Base-by-base conservation (phyloP, 495 filamentous ascomycete species). In the Talaromyces liani region DNA sequence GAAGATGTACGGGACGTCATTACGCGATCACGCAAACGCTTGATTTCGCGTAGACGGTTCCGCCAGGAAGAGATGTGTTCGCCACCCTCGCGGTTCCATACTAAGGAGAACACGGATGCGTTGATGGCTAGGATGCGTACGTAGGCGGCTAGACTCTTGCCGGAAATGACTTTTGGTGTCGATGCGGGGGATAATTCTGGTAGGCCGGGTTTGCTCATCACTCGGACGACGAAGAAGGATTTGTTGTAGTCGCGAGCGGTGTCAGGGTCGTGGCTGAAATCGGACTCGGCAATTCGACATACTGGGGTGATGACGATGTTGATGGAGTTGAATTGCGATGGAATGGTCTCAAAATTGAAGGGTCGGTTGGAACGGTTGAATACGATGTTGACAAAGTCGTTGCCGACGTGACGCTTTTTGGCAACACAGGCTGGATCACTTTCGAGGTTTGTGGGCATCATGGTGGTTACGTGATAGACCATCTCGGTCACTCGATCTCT, bases 321-420 rank as follows among this genome's bases (percentile, higher is more conserved):
- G 74, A 98, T 91, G 65, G 87, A 94, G 72, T 97, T 97, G 79
- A 98, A 96, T 65, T 91, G 88, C 0, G 91, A 93, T 0, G 91
- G 91, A 64, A 99, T 93, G 4, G 91, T 97, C 72, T 96, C 86
- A 68, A 97, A 95, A 61, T 84, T 81, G 79, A 96, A 98, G 0
- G 91, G 87, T 27, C 84, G 70, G 25, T 96, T 93, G 16, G 93
- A 97, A 64, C 94, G 90, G 71, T 99, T 99, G 78, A 92, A 99
- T 58, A 99, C 87, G 67, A 99, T 96, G 68, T 95, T 98, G 66
- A 99, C 95, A 68, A 88, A 95, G 76, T 99, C 96, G 69, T 99
- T 99, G 47, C 95, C 95, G 49, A 96, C 92, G 69, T 99, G 96
- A 4, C 87, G 82, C 72, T 99, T 99, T 79, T 99, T 99, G 69